Evolutionary conservation across 106 monocot species (phyloP), one percentile per base, ranked within the genome.

Genomic region (Dioscorea alata): DNA sequence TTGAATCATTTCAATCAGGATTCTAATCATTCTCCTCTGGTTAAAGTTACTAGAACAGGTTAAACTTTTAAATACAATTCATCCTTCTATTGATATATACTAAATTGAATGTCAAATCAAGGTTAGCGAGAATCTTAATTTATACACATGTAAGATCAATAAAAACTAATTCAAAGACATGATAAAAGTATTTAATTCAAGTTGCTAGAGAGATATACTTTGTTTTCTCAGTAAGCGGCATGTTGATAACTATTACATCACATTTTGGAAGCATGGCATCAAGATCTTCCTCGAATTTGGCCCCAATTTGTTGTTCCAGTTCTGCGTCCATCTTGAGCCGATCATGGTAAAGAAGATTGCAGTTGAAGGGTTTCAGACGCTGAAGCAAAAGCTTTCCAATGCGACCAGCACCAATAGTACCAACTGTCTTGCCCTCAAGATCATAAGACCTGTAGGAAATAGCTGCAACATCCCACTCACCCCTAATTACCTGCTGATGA

Each of bases 201-300:
- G 42, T 42, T 42, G 42, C 5, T 42, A 42, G 10, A 42, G 42
- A 10, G 42, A 42, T 42, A 24, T 64, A 92, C 96, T 63, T 90
- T 12, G 97, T 97, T 76, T 92, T 92, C 61, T 97, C 97, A 42
- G 97, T 97, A 25, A 97, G 89, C 28, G 97, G 97, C 2, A 42
- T 87, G 59, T 97, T 97, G 59, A 92, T 61, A n/a, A 97, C 92
- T 35, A 97, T 48, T 10, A 97, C 60, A 57, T 97, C 97, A 69
- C 97, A 97, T 31, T 92, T 97, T 13, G 89, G 80, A 48, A 97
- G 92, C 97, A 97, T 92, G 13, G 79, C 76, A 75, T 97, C 97
- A 4, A 97, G 84, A 78, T 97, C 89, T 53, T 87, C 86, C 81
- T 97, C 97, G 68, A 83, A 92, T 56, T 87, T 89, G 19, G 97